Evolutionary conservation across 2,329 filamentous ascomycete genomes (phyloP).

Genomic region (Pseudocercospora macadamiae): DNA sequence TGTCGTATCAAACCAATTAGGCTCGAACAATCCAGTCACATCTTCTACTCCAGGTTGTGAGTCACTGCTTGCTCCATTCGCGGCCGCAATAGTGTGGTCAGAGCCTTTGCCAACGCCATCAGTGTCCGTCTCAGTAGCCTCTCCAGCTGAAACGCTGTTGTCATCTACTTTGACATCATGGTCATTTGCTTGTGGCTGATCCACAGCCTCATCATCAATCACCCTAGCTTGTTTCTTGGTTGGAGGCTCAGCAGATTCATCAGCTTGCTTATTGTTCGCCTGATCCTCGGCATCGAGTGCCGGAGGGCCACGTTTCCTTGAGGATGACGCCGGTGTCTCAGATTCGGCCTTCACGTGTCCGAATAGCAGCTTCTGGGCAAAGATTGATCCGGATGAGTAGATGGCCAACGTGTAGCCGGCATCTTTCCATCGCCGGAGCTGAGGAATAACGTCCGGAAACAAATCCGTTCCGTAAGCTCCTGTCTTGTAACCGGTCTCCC

Average conservation of each 20-base stretch:
- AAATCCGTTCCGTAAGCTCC: constrained; percentile 72
- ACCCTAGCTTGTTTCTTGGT: constrained; percentile 17
- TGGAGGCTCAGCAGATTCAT: constrained; percentile 16
- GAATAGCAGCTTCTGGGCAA: constrained; percentile 80
- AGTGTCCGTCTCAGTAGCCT: constrained; percentile 8
- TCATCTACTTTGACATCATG: constrained; percentile 11
- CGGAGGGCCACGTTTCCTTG: constrained; percentile 21
- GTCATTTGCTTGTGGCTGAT: background rate
- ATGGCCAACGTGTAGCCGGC: constrained; percentile 66
- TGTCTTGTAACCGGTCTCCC: constrained; percentile 72
- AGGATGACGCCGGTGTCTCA: constrained; percentile 19
- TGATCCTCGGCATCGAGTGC: constrained; percentile 22
- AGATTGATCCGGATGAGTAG: constrained; percentile 79
- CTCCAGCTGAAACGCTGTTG: background rate
- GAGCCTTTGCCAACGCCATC: constrained; percentile 12
- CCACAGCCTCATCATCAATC: constrained; percentile 11
- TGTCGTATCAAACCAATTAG: constrained; percentile 75
- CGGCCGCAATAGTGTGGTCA: constrained; percentile 5
- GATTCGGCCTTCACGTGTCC: constrained; percentile 51
- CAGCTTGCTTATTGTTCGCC: constrained; percentile 11
- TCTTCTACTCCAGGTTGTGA: constrained; percentile 52
- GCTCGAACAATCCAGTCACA: constrained; percentile 59
- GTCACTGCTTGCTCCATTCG: constrained; percentile 7
- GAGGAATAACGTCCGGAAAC: constrained; percentile 71
- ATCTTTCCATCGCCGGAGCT: constrained; percentile 55